Evolutionary conservation across 495 filamentous ascomycete genomes (phyloP).

Genomic region (Astrocystis sublimbata): DNA sequence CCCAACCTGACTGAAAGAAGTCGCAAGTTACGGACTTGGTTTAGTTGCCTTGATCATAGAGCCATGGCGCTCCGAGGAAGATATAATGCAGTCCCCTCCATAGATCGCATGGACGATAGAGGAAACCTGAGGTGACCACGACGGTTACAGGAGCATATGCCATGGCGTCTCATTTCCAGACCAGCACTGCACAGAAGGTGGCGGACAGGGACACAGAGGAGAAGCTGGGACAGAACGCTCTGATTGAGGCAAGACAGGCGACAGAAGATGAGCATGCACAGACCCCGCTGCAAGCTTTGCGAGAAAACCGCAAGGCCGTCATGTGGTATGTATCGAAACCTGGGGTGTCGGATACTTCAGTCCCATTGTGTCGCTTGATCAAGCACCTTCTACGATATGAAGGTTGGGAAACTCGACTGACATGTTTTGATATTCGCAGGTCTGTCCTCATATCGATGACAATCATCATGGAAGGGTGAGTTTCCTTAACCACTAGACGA

Average conservation of each 20-base stretch:
- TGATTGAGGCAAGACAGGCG: constrained; percentile 30
- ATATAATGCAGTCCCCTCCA: constrained; percentile 12
- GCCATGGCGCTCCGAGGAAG: background rate
- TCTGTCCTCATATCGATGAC: constrained; percentile 49
- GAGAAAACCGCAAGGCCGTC: constrained; percentile 42
- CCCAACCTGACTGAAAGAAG: constrained; percentile 7
- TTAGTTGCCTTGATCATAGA: background rate
- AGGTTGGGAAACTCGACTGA: too few species aligned
- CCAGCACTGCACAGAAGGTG: constrained; percentile 25
- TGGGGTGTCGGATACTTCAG: too few species aligned
- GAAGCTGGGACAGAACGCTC: constrained; percentile 28
- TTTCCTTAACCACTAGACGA: background rate
- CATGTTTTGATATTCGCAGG: too few species aligned
- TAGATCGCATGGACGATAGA: background rate
- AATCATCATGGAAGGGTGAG: constrained; percentile 56
- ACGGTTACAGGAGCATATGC: background rate
- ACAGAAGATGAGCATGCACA: constrained; percentile 41
- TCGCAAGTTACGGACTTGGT: constrained; percentile 1
- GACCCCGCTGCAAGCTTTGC: constrained; percentile 36
- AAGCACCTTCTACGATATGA: too few species aligned
- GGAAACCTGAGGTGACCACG: background rate
- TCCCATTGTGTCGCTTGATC: too few species aligned
- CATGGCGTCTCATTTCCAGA: constrained; percentile 22
- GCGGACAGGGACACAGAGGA: constrained; percentile 30
- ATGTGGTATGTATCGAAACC: too few species aligned